Evolutionary conservation across 1,284 basidiomycete species (phyloP), one percentile per base, ranked within the genome.

Genomic region (Rugosomyces carneus): DNA sequence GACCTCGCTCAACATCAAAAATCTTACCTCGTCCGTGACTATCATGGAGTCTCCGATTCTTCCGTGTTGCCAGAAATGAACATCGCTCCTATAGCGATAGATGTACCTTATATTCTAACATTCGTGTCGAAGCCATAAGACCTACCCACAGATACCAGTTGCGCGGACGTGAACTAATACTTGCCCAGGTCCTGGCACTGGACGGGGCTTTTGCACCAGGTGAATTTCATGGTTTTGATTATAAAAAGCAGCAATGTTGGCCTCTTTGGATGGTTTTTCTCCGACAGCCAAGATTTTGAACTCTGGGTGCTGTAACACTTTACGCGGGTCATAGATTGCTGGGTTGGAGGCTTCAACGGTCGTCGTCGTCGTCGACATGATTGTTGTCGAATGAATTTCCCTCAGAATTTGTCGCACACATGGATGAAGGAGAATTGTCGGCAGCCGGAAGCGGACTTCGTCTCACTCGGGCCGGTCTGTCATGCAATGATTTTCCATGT

Each of bases 41-140:
- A 81, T 65, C 80, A 83, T 83, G 0, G 78, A 77, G 53, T 80
- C 76, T 15, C 79, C 79, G 43, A 83, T 72, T 24, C 74, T 64
- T 2, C 79, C 79, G 59, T 82, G 78, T 52, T 80, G 70, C 79
- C 79, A 81, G 58, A 81, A 82, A 57, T 81, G 79, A 51, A 81
- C 75, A 49, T 81, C 79, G 43, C 76, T 75, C 65, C 75, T 76
- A 49, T 36, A 43, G 27, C n/a, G 18, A 3, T 10, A 3, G 37
- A 39, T 26, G 46, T 24, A 7, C 10, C 4, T 34, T 18, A 29
- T 35, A n/a, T 2, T 13, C 20, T n/a, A 13, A 19, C 23, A 13
- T 21, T 1, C 16, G 15, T 15, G 34, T 42, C 7, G 15, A 37
- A 13, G 16, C 32, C 38, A n/a, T n/a, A 15, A 16, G 21, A 57